Base-by-base conservation (phyloP, 495 filamentous ascomycete genomes). In the Rhizodiscina lignyota region DNA sequence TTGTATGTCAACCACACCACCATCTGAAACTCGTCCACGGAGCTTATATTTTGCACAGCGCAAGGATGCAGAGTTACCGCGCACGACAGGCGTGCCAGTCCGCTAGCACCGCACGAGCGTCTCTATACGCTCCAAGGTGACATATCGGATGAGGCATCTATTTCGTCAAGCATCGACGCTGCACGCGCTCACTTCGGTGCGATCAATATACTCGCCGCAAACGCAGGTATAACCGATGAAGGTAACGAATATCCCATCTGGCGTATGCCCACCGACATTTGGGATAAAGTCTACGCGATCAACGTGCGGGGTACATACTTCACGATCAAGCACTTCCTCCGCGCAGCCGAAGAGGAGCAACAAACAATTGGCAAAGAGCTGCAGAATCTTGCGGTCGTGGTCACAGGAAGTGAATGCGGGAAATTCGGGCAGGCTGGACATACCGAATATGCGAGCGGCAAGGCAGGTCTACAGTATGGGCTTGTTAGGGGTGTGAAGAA, bases 241-340 rank as follows among this genome's bases (percentile, higher is more conserved):
- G 50, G 44, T 17, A 43, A 48, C 32, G 39, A 55, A 10, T 59
- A 60, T 30, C 61, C 55, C 2, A 66, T 74, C 33, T 74, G 68
- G 68, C 55, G 67, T n/a, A 50, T 70, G 21, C 58, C 63, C 1
- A 34, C 64, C 10, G 58, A 62, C 3, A 47, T 58, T 1, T 72
- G 66, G 67, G 64, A 71, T 29, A 58, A 61, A 44, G 62, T 57
- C 0, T 67, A 70, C 45, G 51, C 49, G 10, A 52, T 49, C 21
- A 70, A 70, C 37, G 50, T 63, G 11, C 62, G 62, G 13, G 66
- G 65, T 28, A 67, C 66, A 4, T 72, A 70, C 43, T 54, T 74
- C 0, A 65, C 65, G 18, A 67, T 72, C 43, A 74, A 74, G 38
- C 61, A 68, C 36, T 72, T 71, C 52, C 54, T 74, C 5, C 54